Evolutionary conservation across 2,329 filamentous ascomycete species (phyloP).

Genomic region (Ilyonectria robusta): DNA sequence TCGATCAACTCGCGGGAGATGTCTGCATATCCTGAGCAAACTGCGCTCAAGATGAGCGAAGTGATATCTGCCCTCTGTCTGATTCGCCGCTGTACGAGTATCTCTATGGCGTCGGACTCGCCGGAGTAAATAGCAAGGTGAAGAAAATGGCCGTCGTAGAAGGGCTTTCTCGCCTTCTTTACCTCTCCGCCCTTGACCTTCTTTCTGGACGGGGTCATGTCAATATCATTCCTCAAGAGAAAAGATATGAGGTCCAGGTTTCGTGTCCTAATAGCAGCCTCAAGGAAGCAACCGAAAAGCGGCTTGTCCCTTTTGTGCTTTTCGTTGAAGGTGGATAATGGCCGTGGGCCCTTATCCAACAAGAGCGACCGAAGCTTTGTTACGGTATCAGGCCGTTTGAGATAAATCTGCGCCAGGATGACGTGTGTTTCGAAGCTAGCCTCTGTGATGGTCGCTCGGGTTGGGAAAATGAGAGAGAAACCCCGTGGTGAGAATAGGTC

Average conservation of each 20-base stretch:
- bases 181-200: neutral
- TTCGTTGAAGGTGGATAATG: neutral
- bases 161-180: neutral
- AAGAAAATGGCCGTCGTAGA: slow-evolving; percentile 4
- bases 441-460: neutral
- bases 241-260: neutral
- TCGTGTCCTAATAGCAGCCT: neutral
- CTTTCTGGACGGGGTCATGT: neutral
- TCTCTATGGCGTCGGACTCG: neutral
- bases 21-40: neutral
- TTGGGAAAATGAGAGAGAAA: neutral
- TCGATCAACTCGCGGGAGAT: neutral
- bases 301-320: neutral
- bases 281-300: neutral
- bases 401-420: neutral
- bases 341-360: neutral
- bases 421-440: neutral
- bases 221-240: neutral
- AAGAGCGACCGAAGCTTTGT: neutral
- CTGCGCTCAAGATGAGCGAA: neutral
- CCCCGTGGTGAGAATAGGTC: neutral
- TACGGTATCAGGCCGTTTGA: neutral
- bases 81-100: neutral
- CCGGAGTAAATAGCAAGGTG: neutral
- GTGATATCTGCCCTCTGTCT: neutral